Percentiles rank a stretch among this genome's conserved stretches.
phyloP scores from a whole-genome alignment of 1,284 basidiomycete species.

The Phellopilus nigrolimitatus region DNA sequence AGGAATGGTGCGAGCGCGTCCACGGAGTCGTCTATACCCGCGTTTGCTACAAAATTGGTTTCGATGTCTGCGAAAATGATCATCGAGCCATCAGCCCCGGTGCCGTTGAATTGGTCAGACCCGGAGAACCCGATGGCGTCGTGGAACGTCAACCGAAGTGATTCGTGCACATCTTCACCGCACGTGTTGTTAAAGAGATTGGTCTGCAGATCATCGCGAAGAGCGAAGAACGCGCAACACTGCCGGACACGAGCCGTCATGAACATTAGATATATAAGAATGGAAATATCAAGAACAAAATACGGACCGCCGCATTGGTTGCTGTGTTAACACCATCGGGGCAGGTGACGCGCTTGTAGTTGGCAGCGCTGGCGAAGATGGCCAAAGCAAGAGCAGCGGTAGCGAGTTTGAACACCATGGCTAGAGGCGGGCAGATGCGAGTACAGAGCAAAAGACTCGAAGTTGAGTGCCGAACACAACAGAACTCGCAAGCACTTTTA shows the following conservation, averaged over 20 bases:
- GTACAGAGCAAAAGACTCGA: too few species aligned
- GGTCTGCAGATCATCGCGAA: slow-evolving; percentile 23
- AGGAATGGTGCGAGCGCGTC: slow-evolving; percentile 26
- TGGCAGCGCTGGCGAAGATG: neutral
- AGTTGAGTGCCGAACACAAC: too few species aligned
- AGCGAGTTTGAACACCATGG: too few species aligned
- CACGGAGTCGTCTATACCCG: slow-evolving; percentile 28
- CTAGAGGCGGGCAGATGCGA: too few species aligned
- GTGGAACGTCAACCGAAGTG: slow-evolving; percentile 26
- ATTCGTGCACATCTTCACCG: slow-evolving; percentile 24
- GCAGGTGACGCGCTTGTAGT: neutral
- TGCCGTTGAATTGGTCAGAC: slow-evolving; percentile 11
- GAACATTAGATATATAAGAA: too few species aligned
- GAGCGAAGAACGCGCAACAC: slow-evolving; percentile 25
- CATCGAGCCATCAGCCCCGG: slow-evolving; percentile 22
- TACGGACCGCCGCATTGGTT: neutral
- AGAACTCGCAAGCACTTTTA: too few species aligned
- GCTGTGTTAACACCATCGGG: slow-evolving; percentile 4
- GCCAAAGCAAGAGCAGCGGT: too few species aligned
- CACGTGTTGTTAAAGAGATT: slow-evolving; percentile 22
- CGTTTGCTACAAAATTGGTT: slow-evolving; percentile 24
- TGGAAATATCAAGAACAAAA: too few species aligned
- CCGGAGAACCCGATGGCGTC: slow-evolving; percentile 26
- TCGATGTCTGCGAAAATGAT: slow-evolving; percentile 20
- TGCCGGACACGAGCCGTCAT: too few species aligned